Evolutionary conservation across 148 eudicot species (phyloP), one percentile per base, ranked within the genome.

Genomic region (Vaccinium vitisidaea): DNA sequence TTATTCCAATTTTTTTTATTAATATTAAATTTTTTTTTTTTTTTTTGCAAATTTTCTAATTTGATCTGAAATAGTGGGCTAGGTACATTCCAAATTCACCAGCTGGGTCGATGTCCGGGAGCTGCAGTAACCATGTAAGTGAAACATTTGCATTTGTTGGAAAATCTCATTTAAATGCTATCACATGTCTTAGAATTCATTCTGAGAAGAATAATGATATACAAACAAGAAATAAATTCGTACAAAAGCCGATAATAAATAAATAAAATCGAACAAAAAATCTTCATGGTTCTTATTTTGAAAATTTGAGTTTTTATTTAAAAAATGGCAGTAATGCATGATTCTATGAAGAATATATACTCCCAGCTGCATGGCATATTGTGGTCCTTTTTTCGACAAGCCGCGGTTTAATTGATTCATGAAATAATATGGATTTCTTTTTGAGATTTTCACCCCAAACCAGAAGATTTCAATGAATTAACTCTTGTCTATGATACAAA

Each of bases 61-160:
- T 71, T 84, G 0, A 69, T 19, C 63, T 58, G 14, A 21, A 84
- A 76, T 82, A 94, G 98, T 94, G 98, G 98, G 98, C 98, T 83
- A 90, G 96, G 92, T 89, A 88, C 87, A 90, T 93, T 83, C 96
- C 96, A 23, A 88, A 88, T 70, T 49, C 90, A 16, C 79, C 94
- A 79, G 50, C 85, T 39, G 91, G 90, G 63, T 86, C 92, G n/a
- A 56, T 86, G 83, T 87, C 92, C 13, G 87, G 75, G 84, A 80
- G 81, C 32, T 65, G 71, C 87, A 87, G 54, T 82, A 82, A 56
- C 87, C 86, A 74, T 78, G 90, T 89, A 82, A 89, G 87, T 50
- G 30, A 23, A 21, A 55, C 10, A n/a, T 55, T 55, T 75, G 5
- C 18, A 69, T 30, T 69, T 43, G 46, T 0, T 5, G 0, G 46